Evolutionary conservation across 2,329 filamentous ascomycete species (phyloP).

Genomic region (Teratosphaeria viscida): DNA sequence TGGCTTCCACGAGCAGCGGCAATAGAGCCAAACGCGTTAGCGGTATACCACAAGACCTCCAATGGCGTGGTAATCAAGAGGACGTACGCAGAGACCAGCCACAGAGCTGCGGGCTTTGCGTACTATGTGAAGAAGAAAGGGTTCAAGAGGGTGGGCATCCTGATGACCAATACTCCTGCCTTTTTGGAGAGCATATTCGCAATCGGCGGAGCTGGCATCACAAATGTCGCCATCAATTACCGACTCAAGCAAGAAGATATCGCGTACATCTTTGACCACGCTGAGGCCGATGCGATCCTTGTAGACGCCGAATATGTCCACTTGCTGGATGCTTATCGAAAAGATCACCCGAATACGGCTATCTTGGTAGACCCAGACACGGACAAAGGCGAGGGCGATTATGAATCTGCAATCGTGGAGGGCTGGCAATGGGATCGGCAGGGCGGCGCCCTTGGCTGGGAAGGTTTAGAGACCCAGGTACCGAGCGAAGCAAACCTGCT

Average conservation of each 20-base stretch:
- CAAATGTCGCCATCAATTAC: slow-evolving; percentile 67
- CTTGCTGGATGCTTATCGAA: slow-evolving; percentile 57
- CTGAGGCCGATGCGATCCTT: slow-evolving; percentile 77
- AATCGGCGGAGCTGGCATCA: slow-evolving; percentile 67
- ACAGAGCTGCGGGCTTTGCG: slow-evolving; percentile 75
- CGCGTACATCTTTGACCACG: slow-evolving; percentile 78
- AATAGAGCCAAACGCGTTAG: slow-evolving; percentile 70
- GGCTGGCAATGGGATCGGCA: slow-evolving; percentile 61
- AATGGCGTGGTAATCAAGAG: slow-evolving; percentile 65
- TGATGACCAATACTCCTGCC: slow-evolving; percentile 86
- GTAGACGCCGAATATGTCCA: slow-evolving; percentile 70
- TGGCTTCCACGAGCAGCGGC: slow-evolving; percentile 77
- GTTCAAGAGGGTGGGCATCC: slow-evolving; percentile 68
- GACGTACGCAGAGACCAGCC: slow-evolving; percentile 70
- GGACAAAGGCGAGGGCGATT: slow-evolving; percentile 66
- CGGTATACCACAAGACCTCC: slow-evolving; percentile 75
- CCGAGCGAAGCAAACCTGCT: slow-evolving; percentile 70
- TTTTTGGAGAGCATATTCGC: slow-evolving; percentile 88
- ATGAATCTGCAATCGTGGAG: slow-evolving; percentile 72
- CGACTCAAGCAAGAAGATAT: slow-evolving; percentile 76
- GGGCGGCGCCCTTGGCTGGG: slow-evolving; percentile 64
- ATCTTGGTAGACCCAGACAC: slow-evolving; percentile 78
- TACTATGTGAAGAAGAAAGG: slow-evolving; percentile 73
- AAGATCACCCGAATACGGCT: slow-evolving; percentile 51
- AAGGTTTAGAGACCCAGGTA: slow-evolving; percentile 58